These are phyloP conservation scores for Oldenlandia corymbosa DNA, from an alignment of 257 asterid species.

Conservation along the genomic window DNA sequence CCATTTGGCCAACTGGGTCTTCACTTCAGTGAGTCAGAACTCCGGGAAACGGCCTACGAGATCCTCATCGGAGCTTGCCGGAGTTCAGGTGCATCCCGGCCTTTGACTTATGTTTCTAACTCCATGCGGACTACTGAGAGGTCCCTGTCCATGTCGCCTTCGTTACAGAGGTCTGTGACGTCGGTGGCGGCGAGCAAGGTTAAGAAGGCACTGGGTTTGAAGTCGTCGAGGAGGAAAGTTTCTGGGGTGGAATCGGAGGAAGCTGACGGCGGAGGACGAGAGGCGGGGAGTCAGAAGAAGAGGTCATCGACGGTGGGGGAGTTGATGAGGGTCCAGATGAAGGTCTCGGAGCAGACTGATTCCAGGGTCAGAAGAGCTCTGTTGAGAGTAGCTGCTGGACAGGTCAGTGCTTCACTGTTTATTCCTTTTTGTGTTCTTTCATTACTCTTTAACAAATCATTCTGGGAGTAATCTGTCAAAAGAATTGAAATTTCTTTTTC, in stretches of 20 bases:
- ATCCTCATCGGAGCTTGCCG: conserved; percentile 75
- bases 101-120: conserved; percentile 66
- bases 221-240: conserved; percentile 39
- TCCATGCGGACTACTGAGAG: conserved; percentile 28
- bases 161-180: conserved; percentile 37
- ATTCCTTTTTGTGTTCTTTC: too few species aligned
- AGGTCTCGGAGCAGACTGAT: conserved; percentile 72
- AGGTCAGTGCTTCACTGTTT: conserved; percentile 33
- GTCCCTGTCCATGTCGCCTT: conserved; percentile 27
- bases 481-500: background rate
- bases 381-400: conserved; percentile 80
- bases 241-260: conserved; percentile 23
- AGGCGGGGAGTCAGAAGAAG: conserved; percentile 27
- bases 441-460: background rate
- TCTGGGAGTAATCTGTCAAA: background rate
- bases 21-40: conserved; percentile 60
- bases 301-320: conserved; percentile 46
- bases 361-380: conserved; percentile 74
- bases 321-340: conserved; percentile 83
- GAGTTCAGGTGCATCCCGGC: conserved; percentile 58
- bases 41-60: conserved; percentile 87
- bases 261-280: conserved; percentile 1
- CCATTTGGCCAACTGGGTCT: conserved; percentile 70
- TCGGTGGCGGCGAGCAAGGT: conserved; percentile 56
- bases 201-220: conserved; percentile 74